Evolutionary conservation across 1,284 basidiomycete species (phyloP).

Genomic region (Leccinum pachyderme): DNA sequence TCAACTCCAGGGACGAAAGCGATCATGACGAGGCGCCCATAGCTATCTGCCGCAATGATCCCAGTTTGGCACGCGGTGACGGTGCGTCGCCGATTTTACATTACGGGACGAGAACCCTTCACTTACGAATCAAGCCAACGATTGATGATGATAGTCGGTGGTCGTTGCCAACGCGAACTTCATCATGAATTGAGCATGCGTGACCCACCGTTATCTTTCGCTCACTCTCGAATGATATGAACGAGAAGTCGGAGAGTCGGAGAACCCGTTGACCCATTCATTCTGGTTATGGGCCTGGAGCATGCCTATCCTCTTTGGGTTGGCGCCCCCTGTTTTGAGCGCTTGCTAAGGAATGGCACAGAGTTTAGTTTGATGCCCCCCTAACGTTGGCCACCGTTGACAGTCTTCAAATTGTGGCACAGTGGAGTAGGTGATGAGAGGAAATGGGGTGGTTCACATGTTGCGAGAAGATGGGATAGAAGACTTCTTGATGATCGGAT

Average conservation of each 20-base stretch:
- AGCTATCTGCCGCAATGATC: conserved; percentile 5
- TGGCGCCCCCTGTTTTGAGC: too few relatives aligned
- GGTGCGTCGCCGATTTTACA: neutral
- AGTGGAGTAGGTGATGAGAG: neutral
- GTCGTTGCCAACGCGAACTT: too few relatives aligned
- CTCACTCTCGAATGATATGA: neutral
- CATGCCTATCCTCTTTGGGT: neutral
- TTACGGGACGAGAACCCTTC: conserved; percentile 11
- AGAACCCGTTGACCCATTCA: neutral
- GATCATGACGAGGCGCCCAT: neutral
- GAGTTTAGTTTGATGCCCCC: conserved; percentile 8
- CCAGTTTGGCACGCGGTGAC: neutral
- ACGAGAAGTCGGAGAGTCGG: neutral
- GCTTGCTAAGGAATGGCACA: neutral
- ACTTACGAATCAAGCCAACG: neutral
- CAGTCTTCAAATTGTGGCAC: neutral
- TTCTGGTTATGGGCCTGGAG: neutral
- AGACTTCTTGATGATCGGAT: conserved; percentile 9
- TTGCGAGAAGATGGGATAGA: neutral
- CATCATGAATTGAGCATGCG: neutral
- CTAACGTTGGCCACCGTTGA: conserved; percentile 2
- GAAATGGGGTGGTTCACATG: neutral
- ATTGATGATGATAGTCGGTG: neutral
- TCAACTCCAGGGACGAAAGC: neutral
- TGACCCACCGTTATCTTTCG: neutral